Conservation (phyloP, 768 basidiomycete species). For the Naganishia kalamii region DNA sequence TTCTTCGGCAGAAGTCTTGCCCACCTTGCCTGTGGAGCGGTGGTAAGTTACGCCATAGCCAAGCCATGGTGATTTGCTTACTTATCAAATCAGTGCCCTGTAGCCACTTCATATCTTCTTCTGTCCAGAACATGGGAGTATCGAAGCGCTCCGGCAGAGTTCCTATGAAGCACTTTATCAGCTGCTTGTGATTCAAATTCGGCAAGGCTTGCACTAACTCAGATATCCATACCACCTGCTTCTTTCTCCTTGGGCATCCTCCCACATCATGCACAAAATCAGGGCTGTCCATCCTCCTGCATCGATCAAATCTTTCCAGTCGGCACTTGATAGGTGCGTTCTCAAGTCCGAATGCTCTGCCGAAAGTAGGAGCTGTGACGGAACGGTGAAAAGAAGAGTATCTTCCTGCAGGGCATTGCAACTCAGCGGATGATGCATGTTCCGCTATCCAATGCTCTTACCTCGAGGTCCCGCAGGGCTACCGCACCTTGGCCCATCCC, state of each 20-base stretch:
- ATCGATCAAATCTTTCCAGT: slow-evolving; percentile 63
- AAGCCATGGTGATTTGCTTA: slow-evolving; percentile 38
- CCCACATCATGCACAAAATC: slow-evolving; percentile 96
- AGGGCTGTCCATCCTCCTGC: slow-evolving; percentile 69
- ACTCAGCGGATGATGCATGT: background rate
- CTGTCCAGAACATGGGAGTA: slow-evolving; percentile 91
- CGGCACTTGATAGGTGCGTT: slow-evolving; percentile 54
- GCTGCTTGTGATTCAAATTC: background rate
- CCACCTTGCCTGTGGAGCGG: slow-evolving; percentile 64
- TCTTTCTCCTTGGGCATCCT: slow-evolving; percentile 58
- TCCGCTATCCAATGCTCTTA: slow-evolving; percentile 36
- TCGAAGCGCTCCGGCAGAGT: slow-evolving; percentile 67
- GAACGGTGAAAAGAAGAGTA: slow-evolving; percentile 72
- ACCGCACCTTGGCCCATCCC: slow-evolving; percentile 57
- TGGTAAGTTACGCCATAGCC: background rate
- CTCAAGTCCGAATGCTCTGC: slow-evolving; percentile 68
- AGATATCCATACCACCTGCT: slow-evolving; percentile 72
- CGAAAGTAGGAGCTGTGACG: slow-evolving; percentile 68
- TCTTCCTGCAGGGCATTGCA: slow-evolving; percentile 55
- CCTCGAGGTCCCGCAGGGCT: slow-evolving; percentile 67
- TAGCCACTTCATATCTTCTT: slow-evolving; percentile 65
- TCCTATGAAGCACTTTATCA: slow-evolving; percentile 47
- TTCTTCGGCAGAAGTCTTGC: slow-evolving; percentile 70
- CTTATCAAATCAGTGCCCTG: slow-evolving; percentile 72
- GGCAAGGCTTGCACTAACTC: slow-evolving; percentile 49